Percentiles rank a stretch among this genome's conserved stretches.
Conservation (phyloP, 2,329 filamentous ascomycete species). For the Fusarium pseudocircinatum region DNA sequence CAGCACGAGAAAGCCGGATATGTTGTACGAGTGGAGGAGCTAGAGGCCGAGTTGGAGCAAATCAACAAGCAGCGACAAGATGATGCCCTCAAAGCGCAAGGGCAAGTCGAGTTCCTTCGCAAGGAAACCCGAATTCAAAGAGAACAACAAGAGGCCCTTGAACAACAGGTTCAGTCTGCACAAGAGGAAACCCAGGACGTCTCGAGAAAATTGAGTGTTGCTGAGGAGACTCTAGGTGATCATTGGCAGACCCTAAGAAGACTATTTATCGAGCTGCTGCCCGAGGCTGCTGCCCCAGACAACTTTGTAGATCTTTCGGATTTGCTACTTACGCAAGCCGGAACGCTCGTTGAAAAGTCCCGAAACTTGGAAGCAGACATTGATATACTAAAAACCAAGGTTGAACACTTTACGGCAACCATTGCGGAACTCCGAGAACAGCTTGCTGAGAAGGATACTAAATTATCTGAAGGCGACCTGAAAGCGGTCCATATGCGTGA, state of each 20-base stretch:
- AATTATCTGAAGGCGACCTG: conserved; percentile 62
- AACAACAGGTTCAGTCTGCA: conserved; percentile 64
- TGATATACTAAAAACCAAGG: conserved; percentile 69
- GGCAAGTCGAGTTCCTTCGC: conserved; percentile 70
- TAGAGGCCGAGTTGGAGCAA: conserved; percentile 77
- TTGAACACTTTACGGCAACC: conserved; percentile 66
- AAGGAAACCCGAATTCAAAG: conserved; percentile 68
- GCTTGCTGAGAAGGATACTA: conserved; percentile 63
- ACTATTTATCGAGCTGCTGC: conserved; percentile 67
- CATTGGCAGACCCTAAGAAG: conserved; percentile 66
- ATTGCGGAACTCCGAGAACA: conserved; percentile 67
- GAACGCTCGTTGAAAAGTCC: conserved; percentile 68
- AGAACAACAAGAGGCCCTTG: conserved; percentile 67
- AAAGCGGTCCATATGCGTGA: conserved; percentile 64
- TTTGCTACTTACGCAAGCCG: conserved; percentile 65
- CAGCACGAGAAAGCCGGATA: conserved; percentile 81
- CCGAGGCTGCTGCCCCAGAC: conserved; percentile 61
- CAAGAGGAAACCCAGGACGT: conserved; percentile 64
- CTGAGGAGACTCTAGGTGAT: conserved; percentile 62
- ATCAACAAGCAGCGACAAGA: conserved; percentile 67
- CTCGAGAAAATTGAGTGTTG: conserved; percentile 59
- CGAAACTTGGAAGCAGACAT: conserved; percentile 68
- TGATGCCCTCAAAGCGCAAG: conserved; percentile 66
- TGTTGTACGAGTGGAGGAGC: conserved; percentile 72
- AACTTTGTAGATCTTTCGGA: conserved; percentile 69